Evolutionary conservation across 176 grass and related monocot genomes (phyloP), one percentile per base, ranked within the genome.

Genomic region (Tillandsia fasciculata): DNA sequence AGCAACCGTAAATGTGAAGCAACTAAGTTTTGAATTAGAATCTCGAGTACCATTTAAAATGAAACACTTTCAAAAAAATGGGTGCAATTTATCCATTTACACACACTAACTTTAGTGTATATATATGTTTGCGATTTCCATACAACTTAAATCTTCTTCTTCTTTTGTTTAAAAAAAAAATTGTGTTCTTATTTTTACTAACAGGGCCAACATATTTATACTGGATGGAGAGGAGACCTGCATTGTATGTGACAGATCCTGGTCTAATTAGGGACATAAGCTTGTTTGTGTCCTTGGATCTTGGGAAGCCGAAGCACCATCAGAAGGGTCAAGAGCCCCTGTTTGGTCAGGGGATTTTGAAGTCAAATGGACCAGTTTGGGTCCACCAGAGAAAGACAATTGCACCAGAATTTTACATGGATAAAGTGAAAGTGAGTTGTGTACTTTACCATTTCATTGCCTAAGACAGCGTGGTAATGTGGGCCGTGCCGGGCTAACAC

Each of bases 301-400:
- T 99, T 49, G 94, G 94, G 33, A 99, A 99, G 78, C 84, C 94
- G 0, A 85, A 71, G 3, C 84, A 99, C 76, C 82, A 89, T 53
- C 90, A 93, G 85, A 99, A 87, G 72, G 84, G 81, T 6, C 89
- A 93, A 33, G 89, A 90, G 63, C 89, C 94, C 2, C 74, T 99
- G 8, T 93, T 99, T 63, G 94, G 94, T 2, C 64, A 69, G 51
- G 94, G 94, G 26, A 84, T 99, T 48, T 78, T 93, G 22, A 99
- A 90, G 73, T 74, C 89, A 22, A 99, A 87, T 69, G 94, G 94
- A 52, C 49, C 58, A 12, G 49, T 65, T 1, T 99, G 94, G 89
- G 82, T 80, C 26, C 80, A 74, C 61, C 94, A 99, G 69, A 83
- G 94, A 47, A 90, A 84, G 70, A 70, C 86, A 67, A 93, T 99